A percentile compares a stretch with the other conserved stretches of the same genome.
Conservation (phyloP, 139 green algal species). For the Spirogloea muscicola region DNA sequence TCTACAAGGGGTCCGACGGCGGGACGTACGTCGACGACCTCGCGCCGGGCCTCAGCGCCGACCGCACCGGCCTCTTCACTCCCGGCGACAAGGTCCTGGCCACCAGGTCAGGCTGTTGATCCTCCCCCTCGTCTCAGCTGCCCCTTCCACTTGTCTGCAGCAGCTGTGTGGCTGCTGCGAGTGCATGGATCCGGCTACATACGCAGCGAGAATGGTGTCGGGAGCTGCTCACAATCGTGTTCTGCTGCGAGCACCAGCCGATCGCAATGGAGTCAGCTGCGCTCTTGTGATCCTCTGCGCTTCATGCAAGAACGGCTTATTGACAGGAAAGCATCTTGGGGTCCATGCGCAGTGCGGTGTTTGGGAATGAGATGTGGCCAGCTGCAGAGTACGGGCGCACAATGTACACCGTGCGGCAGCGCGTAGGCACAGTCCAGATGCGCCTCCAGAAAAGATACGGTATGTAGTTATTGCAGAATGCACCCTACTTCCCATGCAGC, state of each 20-base stretch:
- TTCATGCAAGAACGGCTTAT: not conserved
- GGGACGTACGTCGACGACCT: constrained; percentile 73
- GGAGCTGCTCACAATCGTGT: no score
- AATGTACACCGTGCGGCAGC: constrained; percentile 96
- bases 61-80: constrained; percentile 59
- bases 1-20: constrained; percentile 82
- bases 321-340: not conserved
- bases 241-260: not conserved
- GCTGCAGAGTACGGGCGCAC: constrained; percentile 86
- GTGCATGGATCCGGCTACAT: no score
- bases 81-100: constrained; percentile 46
- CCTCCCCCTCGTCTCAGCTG: not conserved
- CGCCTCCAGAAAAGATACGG: constrained; percentile 81
- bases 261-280: no score
- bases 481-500: no score
- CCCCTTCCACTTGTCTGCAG: not conserved
- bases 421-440: constrained; percentile 87
- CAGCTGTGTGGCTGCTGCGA: no score
- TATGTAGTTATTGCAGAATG: not conserved
- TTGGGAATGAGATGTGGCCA: constrained; percentile 94
- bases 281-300: no score
- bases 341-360: constrained; percentile 74
- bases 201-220: no score
- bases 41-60: constrained; percentile 59
- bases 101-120: constrained; percentile 22